These are phyloP conservation scores for Monosporozyma unispora DNA, from an alignment of 805 yeast genomes.

Conservation along the genomic window DNA sequence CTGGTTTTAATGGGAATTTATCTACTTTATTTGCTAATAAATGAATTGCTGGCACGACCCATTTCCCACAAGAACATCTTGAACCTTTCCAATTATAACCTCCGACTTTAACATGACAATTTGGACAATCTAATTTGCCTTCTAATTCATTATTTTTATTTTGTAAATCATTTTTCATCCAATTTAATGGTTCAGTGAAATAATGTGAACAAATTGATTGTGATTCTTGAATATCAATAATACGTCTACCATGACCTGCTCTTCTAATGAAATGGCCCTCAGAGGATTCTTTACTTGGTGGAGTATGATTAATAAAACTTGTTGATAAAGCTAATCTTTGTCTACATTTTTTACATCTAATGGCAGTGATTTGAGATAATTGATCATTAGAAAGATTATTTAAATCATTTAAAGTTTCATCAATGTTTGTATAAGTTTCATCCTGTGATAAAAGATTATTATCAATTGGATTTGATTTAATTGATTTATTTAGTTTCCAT, in stretches of 20 bases:
- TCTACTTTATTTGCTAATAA: slow-evolving; percentile 77
- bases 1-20: slow-evolving; percentile 32
- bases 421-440: slow-evolving; percentile 25
- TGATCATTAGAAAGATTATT: slow-evolving; percentile 20
- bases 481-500: slow-evolving; percentile 33
- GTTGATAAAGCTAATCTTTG: slow-evolving; percentile 53
- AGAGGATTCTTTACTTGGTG: slow-evolving; percentile 55
- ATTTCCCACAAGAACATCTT: slow-evolving; percentile 86
- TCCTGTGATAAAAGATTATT: slow-evolving; percentile 23
- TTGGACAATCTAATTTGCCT: slow-evolving; percentile 80
- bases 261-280: slow-evolving; percentile 59
- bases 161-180: slow-evolving; percentile 82
- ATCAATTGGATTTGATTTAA: slow-evolving; percentile 37
- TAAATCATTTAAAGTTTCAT: no score
- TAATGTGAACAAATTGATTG: slow-evolving; percentile 66
- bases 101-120: slow-evolving; percentile 79
- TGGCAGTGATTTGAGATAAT: slow-evolving; percentile 25
- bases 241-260: slow-evolving; percentile 52
- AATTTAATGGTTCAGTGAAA: slow-evolving; percentile 77
- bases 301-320: slow-evolving; percentile 54
- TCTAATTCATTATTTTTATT: slow-evolving; percentile 64
- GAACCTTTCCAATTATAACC: slow-evolving; percentile 93
- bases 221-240: slow-evolving; percentile 49
- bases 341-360: slow-evolving; percentile 82
- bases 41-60: slow-evolving; percentile 91